Evolutionary conservation across 805 yeast genomes (phyloP).

Genomic region (Starmerella bacillaris): DNA sequence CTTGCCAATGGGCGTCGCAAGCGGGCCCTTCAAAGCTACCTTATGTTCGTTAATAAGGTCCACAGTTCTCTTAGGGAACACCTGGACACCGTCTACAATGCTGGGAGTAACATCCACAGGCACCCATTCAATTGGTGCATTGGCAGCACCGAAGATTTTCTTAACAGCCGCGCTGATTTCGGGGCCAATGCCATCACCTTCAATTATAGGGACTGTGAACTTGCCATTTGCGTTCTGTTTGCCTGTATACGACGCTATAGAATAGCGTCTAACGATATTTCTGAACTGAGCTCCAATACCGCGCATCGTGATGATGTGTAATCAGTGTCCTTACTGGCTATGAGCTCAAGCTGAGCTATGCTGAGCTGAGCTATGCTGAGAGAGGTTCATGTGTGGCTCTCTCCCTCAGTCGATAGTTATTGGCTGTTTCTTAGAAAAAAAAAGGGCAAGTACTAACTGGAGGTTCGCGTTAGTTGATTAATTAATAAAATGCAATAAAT

Average conservation of each 20-base stretch:
- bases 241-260: conserved; percentile 28
- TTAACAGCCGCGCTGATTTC: conserved; percentile 92
- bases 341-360: too few species aligned
- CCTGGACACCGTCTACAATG: conserved; percentile 77
- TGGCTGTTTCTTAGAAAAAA: too few species aligned
- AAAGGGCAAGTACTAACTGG: too few species aligned
- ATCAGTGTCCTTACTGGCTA: too few species aligned
- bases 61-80: conserved; percentile 82
- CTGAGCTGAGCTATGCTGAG: too few species aligned
- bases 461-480: too few species aligned
- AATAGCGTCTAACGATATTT: too few species aligned
- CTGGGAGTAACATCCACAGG: conserved; percentile 90
- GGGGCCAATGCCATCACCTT: conserved; percentile 96
- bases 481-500: too few species aligned
- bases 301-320: too few species aligned
- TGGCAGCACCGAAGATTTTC: conserved; percentile 80
- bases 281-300: too few species aligned
- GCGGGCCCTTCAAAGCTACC: conserved; percentile 94
- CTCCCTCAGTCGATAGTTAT: too few species aligned
- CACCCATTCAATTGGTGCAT: conserved; percentile 95
- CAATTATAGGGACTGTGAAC: conserved; percentile 85
- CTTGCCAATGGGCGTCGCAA: conserved; percentile 97
- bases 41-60: conserved; percentile 80
- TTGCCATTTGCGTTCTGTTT: conserved; percentile 39
- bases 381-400: too few species aligned